A percentile compares a stretch with the other conserved stretches of the same genome.
Conservation (phyloP, 169 alveolate species). For the Cryptosporidium viatorum region DNA sequence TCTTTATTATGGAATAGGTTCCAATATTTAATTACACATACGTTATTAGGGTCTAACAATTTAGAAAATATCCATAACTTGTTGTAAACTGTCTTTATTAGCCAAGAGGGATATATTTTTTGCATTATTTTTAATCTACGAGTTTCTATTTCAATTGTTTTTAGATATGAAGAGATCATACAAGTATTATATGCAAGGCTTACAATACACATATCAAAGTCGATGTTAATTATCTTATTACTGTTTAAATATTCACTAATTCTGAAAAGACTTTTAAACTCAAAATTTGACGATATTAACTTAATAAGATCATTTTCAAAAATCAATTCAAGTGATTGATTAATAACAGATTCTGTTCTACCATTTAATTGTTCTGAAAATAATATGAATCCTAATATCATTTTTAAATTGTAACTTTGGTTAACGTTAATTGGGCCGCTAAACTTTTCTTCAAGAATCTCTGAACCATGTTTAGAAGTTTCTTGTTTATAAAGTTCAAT, state of each 20-base stretch:
- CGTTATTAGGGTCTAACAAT: conserved; percentile 51
- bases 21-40: conserved; percentile 57
- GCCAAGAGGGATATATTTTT: conserved; percentile 32
- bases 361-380: conserved; percentile 39
- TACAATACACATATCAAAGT: conserved; percentile 24
- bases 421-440: background rate
- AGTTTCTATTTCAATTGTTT: conserved; percentile 37
- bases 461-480: background rate
- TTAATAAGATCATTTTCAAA: conserved; percentile 34
- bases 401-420: conserved; percentile 15
- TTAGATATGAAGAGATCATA: conserved; percentile 65
- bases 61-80: conserved; percentile 44
- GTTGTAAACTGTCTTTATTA: conserved; percentile 10
- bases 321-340: conserved; percentile 20
- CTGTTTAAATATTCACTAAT: background rate
- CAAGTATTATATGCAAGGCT: conserved; percentile 37
- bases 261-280: background rate
- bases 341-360: conserved; percentile 1
- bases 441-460: background rate
- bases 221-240: conserved; percentile 14
- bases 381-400: conserved; percentile 45
- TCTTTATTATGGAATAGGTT: conserved; percentile 12
- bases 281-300: conserved; percentile 10
- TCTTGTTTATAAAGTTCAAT: conserved; percentile 22
- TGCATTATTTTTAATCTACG: background rate